These are phyloP conservation scores for Polytrichum formosum DNA, from an alignment of 225 moss, liverwort and hornwort genomes.

Conservation along the genomic window DNA sequence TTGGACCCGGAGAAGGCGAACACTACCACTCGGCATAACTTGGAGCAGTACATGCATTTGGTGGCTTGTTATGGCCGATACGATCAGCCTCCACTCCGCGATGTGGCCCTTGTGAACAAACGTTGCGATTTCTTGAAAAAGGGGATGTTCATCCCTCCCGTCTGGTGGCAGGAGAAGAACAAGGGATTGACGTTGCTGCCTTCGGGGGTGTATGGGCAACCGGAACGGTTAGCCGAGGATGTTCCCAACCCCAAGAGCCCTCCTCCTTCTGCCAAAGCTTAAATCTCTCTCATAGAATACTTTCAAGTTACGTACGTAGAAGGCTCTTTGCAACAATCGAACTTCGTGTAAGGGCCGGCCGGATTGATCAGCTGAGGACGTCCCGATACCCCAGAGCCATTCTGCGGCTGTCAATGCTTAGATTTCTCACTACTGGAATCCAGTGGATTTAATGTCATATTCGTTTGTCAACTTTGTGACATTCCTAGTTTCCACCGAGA, in stretches of 20 bases:
- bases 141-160: constrained; percentile 9
- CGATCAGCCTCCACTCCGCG: constrained; percentile 15
- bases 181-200: constrained; percentile 35
- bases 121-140: constrained; percentile 35
- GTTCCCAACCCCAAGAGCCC: constrained; percentile 15
- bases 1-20: constrained; percentile 20
- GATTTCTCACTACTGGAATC: no score
- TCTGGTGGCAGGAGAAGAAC: constrained; percentile 57
- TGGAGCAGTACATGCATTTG: constrained; percentile 79
- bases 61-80: constrained; percentile 44
- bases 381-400: no score
- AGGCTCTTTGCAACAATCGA: no score
- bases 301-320: no score
- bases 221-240: constrained; percentile 24
- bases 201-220: constrained; percentile 13
- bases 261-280: not conserved
- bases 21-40: constrained; percentile 41
- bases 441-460: no score
- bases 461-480: no score
- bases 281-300: not conserved
- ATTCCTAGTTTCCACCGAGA: no score
- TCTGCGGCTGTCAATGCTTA: no score
- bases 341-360: no score
- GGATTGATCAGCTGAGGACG: no score
- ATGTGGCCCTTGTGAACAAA: constrained; percentile 65